These are phyloP conservation scores for Helichrysum umbraculigerum DNA, from an alignment of 129 eudicot genomes.

Conservation along the genomic window DNA sequence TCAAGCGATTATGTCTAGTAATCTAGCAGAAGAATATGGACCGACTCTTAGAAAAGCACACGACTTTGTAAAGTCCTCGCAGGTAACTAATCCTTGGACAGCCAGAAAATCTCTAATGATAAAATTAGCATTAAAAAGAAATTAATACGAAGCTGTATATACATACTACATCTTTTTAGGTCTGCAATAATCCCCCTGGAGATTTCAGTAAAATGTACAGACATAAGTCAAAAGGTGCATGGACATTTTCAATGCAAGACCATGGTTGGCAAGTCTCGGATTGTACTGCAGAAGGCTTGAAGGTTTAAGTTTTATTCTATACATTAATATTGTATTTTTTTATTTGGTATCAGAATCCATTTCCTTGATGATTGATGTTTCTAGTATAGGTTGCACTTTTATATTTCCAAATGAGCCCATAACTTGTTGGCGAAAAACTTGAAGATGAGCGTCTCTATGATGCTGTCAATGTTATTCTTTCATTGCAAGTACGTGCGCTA, in stretches of 20 bases:
- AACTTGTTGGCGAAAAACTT: conserved; percentile 50
- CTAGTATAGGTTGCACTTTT: conserved; percentile 44
- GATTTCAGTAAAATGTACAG: conserved; percentile 48
- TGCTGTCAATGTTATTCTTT: conserved; percentile 64
- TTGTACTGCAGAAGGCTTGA: conserved; percentile 77
- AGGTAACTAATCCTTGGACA: conserved; percentile 33
- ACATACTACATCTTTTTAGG: conserved; percentile 28
- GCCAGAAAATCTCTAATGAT: neutral
- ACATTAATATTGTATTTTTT: neutral
- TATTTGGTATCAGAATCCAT: neutral
- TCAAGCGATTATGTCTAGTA: conserved; percentile 67
- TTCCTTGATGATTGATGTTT: neutral
- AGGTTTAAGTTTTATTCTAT: conserved; percentile 31
- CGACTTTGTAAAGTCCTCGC: conserved; percentile 59
- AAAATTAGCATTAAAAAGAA: neutral
- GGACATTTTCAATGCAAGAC: conserved; percentile 67
- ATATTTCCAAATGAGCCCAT: conserved; percentile 49
- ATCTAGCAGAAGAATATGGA: conserved; percentile 44
- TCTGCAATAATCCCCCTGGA: conserved; percentile 55
- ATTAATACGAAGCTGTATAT: neutral
- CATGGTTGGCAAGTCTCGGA: conserved; percentile 81
- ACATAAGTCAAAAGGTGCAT: conserved; percentile 62
- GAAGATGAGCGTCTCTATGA: conserved; percentile 50
- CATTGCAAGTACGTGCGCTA: conserved; percentile 48
- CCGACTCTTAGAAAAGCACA: conserved; percentile 58